Evolutionary conservation across 495 filamentous ascomycete genomes (phyloP).

Genomic region (Tuber brumale): DNA sequence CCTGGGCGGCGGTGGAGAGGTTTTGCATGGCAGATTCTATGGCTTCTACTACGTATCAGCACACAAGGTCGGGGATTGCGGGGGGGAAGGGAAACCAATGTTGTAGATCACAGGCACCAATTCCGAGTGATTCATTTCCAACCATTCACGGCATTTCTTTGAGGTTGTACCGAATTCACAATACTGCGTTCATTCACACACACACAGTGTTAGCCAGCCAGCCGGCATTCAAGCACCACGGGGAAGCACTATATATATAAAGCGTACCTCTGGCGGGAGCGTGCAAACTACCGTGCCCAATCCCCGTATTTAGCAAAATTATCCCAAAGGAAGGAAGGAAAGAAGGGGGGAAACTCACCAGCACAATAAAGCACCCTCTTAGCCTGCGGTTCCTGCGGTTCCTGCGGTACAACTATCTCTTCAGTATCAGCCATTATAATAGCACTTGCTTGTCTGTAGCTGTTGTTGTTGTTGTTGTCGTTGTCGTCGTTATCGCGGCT

Average conservation of each 20-base stretch:
- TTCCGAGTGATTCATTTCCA: slow-evolving; percentile 63
- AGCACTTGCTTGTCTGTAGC: background rate
- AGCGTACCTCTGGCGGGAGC: slow-evolving; percentile 79
- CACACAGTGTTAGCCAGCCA: slow-evolving; percentile 3
- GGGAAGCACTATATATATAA: background rate
- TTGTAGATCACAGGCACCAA: slow-evolving; percentile 77
- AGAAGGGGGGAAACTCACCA: slow-evolving; percentile 50
- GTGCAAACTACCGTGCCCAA: slow-evolving; percentile 62
- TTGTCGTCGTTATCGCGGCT: background rate
- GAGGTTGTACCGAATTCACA: slow-evolving; percentile 97
- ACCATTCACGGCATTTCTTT: slow-evolving; percentile 97
- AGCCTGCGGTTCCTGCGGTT: slow-evolving; percentile 61
- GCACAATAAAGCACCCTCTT: slow-evolving; percentile 72
- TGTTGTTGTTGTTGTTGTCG: background rate
- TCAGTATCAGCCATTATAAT: slow-evolving; percentile 23
- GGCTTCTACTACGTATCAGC: slow-evolving; percentile 55
- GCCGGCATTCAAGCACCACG: background rate
- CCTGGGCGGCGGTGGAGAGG: slow-evolving; percentile 80
- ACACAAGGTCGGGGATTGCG: background rate
- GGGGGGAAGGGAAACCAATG: slow-evolving; percentile 52
- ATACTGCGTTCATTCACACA: slow-evolving; percentile 55
- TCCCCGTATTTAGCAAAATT: slow-evolving; percentile 34
- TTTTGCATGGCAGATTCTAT: slow-evolving; percentile 72
- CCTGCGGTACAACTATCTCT: slow-evolving; percentile 42
- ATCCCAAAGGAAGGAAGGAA: background rate